Percentiles rank a stretch among this genome's conserved stretches.
phyloP scores from a whole-genome alignment of 1,284 basidiomycete genomes.

The Xerocomus nothofagi region DNA sequence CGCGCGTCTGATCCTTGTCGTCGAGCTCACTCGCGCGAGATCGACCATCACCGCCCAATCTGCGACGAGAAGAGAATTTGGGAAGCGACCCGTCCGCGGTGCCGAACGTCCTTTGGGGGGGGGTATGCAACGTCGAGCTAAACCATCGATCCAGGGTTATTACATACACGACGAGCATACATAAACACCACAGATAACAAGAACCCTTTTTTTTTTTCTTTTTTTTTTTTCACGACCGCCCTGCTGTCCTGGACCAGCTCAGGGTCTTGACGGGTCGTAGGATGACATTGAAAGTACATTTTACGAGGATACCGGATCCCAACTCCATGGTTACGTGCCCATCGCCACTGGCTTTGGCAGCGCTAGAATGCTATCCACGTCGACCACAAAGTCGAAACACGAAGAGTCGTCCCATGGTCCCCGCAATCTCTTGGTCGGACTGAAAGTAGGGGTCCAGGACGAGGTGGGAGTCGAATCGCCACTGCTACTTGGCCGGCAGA shows the following conservation, averaged over 20 bases:
- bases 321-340: slow-evolving; percentile 14
- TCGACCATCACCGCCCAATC: neutral
- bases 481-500: slow-evolving; percentile 22
- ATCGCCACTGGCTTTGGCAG: slow-evolving; percentile 48
- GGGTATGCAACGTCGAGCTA: neutral
- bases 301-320: slow-evolving; percentile 3
- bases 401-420: slow-evolving; percentile 62
- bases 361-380: slow-evolving; percentile 48
- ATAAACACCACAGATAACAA: slow-evolving; percentile 3
- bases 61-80: slow-evolving; percentile 1
- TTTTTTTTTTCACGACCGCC: neutral
- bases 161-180: slow-evolving; percentile 11
- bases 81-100: slow-evolving; percentile 2
- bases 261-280: neutral
- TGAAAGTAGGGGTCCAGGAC: slow-evolving; percentile 18
- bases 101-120: neutral
- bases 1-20: too few species aligned
- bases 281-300: too few species aligned
- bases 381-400: slow-evolving; percentile 42
- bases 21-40: neutral
- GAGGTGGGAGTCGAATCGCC: slow-evolving; percentile 14
- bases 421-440: slow-evolving; percentile 41
- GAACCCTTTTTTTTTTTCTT: too few species aligned
- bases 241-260: slow-evolving; percentile 4
- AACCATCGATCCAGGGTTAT: neutral